Evolutionary conservation across 2,329 filamentous ascomycete species (phyloP).

Genomic region (Fusarium sp.): DNA sequence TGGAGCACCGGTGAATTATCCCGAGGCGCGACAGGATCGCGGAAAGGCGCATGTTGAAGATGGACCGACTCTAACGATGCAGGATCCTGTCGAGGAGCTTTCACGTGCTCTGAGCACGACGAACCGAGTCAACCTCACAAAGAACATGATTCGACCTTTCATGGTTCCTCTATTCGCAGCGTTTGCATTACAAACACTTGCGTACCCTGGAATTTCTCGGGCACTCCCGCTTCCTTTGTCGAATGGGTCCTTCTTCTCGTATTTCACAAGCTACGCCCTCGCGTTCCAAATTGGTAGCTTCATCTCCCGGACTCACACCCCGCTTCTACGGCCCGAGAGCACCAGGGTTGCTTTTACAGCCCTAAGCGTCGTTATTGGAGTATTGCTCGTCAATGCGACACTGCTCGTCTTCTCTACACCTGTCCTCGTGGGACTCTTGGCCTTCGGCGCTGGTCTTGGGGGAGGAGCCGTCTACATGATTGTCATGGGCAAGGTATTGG

Average conservation of each 20-base stretch:
- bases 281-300: conserved; percentile 48
- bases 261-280: conserved; percentile 44
- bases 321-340: conserved; percentile 30
- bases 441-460: conserved; percentile 45
- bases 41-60: conserved; percentile 35
- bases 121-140: conserved; percentile 25
- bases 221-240: conserved; percentile 39
- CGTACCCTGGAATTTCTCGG: conserved; percentile 47
- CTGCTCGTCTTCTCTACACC: conserved; percentile 41
- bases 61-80: conserved; percentile 53
- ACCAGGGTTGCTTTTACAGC: conserved; percentile 16
- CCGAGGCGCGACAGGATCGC: conserved; percentile 12
- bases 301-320: conserved; percentile 40
- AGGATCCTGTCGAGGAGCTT: conserved; percentile 48
- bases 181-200: conserved; percentile 40
- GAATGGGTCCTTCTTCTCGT: conserved; percentile 46
- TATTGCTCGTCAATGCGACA: conserved; percentile 37
- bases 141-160: conserved; percentile 37
- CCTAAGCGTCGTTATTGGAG: conserved; percentile 14
- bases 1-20: conserved; percentile 39
- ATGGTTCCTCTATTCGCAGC: conserved; percentile 46
- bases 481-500: conserved; percentile 33
- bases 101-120: conserved; percentile 25
- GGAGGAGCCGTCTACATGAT: conserved; percentile 48
- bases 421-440: conserved; percentile 40